A percentile compares a stretch with the other conserved stretches of the same genome.
Evolutionary conservation across 2,329 filamentous ascomycete species (phyloP).

Genomic region (Bipolaris oryzae): DNA sequence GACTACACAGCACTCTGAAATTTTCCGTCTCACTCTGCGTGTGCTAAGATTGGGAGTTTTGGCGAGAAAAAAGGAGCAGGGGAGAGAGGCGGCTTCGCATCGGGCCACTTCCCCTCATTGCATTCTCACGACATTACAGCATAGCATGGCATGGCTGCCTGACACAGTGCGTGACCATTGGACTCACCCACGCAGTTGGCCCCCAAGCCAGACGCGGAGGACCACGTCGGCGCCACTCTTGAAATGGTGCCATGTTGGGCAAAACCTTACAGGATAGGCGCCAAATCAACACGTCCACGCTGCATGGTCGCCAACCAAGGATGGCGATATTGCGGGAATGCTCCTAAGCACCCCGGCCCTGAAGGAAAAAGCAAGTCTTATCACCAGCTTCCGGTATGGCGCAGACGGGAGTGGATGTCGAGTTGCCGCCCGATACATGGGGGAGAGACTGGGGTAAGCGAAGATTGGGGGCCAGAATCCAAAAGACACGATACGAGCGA

Average conservation of each 20-base stretch:
- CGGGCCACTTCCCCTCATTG: neutral
- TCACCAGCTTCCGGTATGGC: conserved; percentile 11
- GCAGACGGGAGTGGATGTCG: conserved; percentile 7
- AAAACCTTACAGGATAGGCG: conserved; percentile 10
- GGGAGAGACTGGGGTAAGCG: conserved; percentile 30
- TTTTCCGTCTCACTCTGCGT: neutral
- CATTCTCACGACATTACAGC: conserved; percentile 2
- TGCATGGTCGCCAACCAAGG: conserved; percentile 2
- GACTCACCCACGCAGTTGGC: conserved; percentile 13
- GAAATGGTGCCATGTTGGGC: conserved; percentile 10
- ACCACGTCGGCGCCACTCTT: conserved; percentile 8
- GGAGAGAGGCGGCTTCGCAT: too few relatives aligned
- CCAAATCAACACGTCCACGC: conserved; percentile 11
- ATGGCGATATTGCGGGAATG: conserved; percentile 3
- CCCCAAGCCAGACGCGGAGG: conserved; percentile 11
- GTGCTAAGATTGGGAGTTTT: neutral
- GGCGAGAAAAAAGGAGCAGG: neutral
- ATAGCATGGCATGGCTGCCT: conserved; percentile 7
- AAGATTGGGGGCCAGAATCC: conserved; percentile 28
- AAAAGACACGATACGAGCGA: conserved; percentile 15
- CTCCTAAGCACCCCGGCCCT: conserved; percentile 4
- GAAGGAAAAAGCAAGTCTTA: conserved; percentile 6
- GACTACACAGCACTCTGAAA: neutral
- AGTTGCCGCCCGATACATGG: conserved; percentile 6
- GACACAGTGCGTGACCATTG: conserved; percentile 7